phyloP scores from a whole-genome alignment of 2,329 filamentous ascomycete genomes.

The Zasmidium cellare region DNA sequence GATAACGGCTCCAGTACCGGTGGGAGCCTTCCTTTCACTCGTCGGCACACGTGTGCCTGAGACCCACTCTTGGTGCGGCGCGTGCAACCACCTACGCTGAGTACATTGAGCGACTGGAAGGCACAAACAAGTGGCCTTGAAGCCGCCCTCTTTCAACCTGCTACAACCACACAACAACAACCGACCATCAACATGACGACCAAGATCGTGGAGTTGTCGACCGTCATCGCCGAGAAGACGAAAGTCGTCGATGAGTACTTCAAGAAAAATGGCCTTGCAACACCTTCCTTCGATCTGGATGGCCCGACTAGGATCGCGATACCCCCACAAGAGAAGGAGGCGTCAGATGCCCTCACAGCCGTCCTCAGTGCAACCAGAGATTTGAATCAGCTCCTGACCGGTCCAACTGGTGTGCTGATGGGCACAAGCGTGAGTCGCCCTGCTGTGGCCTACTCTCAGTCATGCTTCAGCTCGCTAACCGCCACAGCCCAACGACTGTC shows the following conservation, averaged over 20 bases:
- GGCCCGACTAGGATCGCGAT: background rate
- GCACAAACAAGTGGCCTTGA: background rate
- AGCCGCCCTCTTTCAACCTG: background rate
- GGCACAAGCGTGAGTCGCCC: background rate
- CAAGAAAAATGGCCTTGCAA: background rate
- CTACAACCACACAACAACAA: background rate
- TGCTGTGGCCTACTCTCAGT: too few relatives aligned
- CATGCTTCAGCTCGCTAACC: background rate
- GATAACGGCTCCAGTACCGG: too few relatives aligned
- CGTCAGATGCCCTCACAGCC: background rate
- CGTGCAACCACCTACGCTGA: too few relatives aligned
- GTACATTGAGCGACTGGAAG: too few relatives aligned
- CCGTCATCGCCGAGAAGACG: background rate
- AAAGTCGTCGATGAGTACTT: background rate
- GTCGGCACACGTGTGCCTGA: too few relatives aligned
- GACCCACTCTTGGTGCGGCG: too few relatives aligned
- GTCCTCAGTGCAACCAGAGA: background rate
- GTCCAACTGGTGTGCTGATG: background rate
- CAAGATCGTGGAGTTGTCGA: background rate
- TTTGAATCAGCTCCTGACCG: background rate
- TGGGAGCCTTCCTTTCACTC: too few relatives aligned
- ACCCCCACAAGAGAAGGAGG: background rate
- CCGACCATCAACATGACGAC: background rate
- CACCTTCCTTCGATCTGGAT: background rate
- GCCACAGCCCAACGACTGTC: background rate